A percentile compares a stretch with the other conserved stretches of the same genome.
These are phyloP conservation scores for Lasiodiplodia sp. DNA, from an alignment of 2,329 filamentous ascomycete genomes.

Conservation along the genomic window DNA sequence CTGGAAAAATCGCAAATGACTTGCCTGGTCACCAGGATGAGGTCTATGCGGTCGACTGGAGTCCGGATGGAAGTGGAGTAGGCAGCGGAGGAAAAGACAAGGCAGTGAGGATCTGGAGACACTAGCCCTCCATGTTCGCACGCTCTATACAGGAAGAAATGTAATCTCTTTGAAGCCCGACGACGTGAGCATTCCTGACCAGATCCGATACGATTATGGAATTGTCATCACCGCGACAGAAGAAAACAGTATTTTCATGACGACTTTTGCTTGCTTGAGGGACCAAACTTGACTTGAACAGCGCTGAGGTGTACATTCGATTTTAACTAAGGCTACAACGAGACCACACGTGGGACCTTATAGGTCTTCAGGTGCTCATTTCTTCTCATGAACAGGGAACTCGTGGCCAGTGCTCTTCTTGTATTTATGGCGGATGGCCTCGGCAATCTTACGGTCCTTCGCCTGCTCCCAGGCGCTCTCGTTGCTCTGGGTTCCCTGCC, in stretches of 20 bases:
- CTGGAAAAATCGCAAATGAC: conserved; percentile 81
- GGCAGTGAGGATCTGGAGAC: conserved; percentile 69
- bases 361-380: background rate
- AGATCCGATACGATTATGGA: background rate
- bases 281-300: background rate
- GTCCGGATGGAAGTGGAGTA: conserved; percentile 85
- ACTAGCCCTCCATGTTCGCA: conserved; percentile 48
- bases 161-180: background rate
- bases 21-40: conserved; percentile 91
- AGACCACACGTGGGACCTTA: background rate
- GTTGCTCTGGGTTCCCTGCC: conserved; percentile 16
- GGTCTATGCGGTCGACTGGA: conserved; percentile 95
- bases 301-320: background rate
- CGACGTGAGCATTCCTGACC: background rate
- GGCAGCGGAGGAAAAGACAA: conserved; percentile 95
- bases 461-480: conserved; percentile 28
- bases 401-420: conserved; percentile 27
- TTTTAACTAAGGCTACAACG: background rate
- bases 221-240: background rate
- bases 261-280: background rate
- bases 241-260: background rate
- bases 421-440: conserved; percentile 22
- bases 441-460: conserved; percentile 27
- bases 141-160: background rate
- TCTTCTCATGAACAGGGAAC: conserved; percentile 29